Percentiles rank a stretch among this genome's conserved stretches.
These are phyloP conservation scores for Asterella californica DNA, from an alignment of 225 moss, liverwort and hornwort genomes.

Conservation along the genomic window DNA sequence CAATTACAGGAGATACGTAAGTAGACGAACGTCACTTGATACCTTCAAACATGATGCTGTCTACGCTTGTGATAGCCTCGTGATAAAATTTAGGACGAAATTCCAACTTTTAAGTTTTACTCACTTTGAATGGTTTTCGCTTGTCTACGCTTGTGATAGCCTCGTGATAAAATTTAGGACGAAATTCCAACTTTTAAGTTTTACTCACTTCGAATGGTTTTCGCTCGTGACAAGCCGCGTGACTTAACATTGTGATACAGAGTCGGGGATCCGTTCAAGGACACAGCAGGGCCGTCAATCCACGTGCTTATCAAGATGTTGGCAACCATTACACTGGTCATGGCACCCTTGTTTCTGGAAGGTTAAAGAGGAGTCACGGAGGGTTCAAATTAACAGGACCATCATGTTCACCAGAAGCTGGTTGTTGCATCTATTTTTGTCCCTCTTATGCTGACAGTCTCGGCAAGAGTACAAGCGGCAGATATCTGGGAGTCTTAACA, in stretches of 20 bases:
- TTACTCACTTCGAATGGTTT: background rate
- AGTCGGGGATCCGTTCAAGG: conserved; percentile 97
- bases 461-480: background rate
- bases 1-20: conserved; percentile 96
- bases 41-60: background rate
- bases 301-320: conserved; percentile 99
- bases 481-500: background rate
- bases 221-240: background rate
- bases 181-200: background rate
- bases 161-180: background rate
- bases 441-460: conserved; percentile 12
- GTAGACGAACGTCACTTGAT: conserved; percentile 15
- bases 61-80: background rate
- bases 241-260: conserved; percentile 34
- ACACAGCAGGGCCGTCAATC: conserved; percentile 92
- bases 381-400: conserved; percentile 2
- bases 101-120: background rate
- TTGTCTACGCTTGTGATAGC: background rate
- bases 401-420: background rate
- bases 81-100: background rate
- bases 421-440: conserved; percentile 1
- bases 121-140: too few relatives aligned
- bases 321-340: conserved; percentile 93
- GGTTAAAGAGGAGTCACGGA: conserved; percentile 32
- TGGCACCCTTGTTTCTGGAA: conserved; percentile 97